phyloP scores from a whole-genome alignment of 1,284 basidiomycete species.

The Vanrija sp. region DNA sequence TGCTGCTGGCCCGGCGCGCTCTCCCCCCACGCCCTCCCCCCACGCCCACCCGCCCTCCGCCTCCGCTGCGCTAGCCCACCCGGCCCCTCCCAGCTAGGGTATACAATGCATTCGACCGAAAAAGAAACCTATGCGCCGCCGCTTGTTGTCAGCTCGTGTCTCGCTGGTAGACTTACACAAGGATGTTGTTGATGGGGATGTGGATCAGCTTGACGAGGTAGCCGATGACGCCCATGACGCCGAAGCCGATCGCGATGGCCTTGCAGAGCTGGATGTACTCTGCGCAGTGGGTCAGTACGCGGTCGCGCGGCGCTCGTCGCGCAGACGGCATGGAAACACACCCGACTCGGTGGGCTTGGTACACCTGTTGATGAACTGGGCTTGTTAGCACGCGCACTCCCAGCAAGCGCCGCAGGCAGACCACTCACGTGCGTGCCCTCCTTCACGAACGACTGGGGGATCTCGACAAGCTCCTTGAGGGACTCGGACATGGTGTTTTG shows the following conservation, averaged over 20 bases:
- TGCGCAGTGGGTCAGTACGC: conserved; percentile 43
- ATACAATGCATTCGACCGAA: conserved; percentile 17
- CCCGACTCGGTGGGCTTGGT: conserved; percentile 96
- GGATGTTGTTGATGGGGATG: conserved; percentile 93
- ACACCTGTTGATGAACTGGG: conserved; percentile 92
- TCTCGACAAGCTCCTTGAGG: conserved; percentile 82
- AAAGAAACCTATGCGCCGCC: conserved; percentile 13
- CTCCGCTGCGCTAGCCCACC: too few relatives aligned
- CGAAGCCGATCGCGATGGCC: conserved; percentile 90
- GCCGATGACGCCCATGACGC: conserved; percentile 94
- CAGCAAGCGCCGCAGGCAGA: not conserved
- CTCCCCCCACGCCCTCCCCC: too few relatives aligned
- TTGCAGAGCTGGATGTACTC: conserved; percentile 89
- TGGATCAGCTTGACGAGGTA: conserved; percentile 94
- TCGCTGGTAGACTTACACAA: conserved; percentile 67
- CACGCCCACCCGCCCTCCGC: too few relatives aligned
- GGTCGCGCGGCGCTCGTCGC: not conserved
- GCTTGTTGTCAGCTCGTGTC: conserved; percentile 6
- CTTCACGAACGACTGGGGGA: conserved; percentile 85
- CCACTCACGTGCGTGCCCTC: conserved; percentile 83
- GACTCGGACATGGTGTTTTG: conserved; percentile 57
- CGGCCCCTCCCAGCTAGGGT: too few relatives aligned
- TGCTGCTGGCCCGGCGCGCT: too few relatives aligned
- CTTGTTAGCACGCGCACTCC: not conserved
- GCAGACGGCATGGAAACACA: conserved; percentile 48